Conservation (phyloP, 2,329 filamentous ascomycete species). For the Verticillium alfalfae region DNA sequence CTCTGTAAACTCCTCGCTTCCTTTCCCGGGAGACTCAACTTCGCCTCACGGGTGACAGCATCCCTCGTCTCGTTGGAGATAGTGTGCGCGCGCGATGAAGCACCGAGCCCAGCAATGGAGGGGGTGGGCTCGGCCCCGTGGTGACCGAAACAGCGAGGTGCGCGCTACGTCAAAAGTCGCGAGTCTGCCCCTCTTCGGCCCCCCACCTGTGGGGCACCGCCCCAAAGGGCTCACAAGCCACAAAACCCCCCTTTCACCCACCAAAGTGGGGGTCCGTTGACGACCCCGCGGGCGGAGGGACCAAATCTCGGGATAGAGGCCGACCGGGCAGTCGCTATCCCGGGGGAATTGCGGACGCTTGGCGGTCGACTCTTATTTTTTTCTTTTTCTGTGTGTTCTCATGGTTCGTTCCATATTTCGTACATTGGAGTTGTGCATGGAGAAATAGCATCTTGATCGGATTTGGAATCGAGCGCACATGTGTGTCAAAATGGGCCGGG, state of each 20-base stretch:
- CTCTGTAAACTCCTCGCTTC: constrained; percentile 26
- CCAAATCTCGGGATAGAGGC: not conserved
- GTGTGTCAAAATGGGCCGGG: not conserved
- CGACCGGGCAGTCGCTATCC: not conserved
- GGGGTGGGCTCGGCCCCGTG: not conserved
- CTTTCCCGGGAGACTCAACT: not conserved
- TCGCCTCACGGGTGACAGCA: not conserved
- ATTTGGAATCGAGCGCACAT: not conserved
- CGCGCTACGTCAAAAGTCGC: not conserved
- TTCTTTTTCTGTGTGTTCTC: not conserved
- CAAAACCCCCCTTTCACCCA: not conserved
- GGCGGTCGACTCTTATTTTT: not conserved
- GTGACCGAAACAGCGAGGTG: not conserved
- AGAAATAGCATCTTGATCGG: not conserved
- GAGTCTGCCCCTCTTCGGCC: not conserved
- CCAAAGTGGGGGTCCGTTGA: not conserved
- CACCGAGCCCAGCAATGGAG: not conserved
- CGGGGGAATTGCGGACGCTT: not conserved
- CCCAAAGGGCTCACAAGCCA: not conserved
- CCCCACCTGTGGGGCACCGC: not conserved
- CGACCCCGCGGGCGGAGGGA: not conserved
- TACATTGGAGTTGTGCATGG: not conserved
- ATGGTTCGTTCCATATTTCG: not conserved
- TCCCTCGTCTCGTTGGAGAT: not conserved
- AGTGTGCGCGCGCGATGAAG: not conserved